Base-by-base conservation (phyloP, 441 rosid genomes). In the Francoa sonchifolia region DNA sequence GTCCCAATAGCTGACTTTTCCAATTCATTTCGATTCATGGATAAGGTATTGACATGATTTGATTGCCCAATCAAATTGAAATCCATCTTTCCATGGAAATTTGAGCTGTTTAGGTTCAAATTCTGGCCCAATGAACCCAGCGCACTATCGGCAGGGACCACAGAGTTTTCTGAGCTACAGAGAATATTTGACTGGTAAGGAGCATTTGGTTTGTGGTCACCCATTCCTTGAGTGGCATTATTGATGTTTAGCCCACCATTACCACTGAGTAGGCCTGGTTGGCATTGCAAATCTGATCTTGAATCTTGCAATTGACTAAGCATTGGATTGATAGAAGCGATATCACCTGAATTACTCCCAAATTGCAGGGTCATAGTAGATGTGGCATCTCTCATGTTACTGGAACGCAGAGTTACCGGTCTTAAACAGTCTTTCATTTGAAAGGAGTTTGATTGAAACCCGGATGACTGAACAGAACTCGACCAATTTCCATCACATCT, bases 401-500 rank as follows among this genome's bases (percentile, higher is more conserved):
- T 54, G 2, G 69, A 52, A 57, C 30, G 66, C 16, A 52, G 44
- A 34, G 43, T 42, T 30, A 68, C 25, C 57, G 42, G 69, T 40
- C 56, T 61, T 34, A 60, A 57, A 33, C 42, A 42, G 28, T 57
- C 66, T 46, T 29, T 50, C 31, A 58, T 15, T 3, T 61, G 29
- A 34, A 65, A 52, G 26, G 59, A 54, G 50, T 42, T 48, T 35
- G 66, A 48, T 35, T 54, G 69, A 19, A 50, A 18, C 15, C 52
- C 43, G 13, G 60, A 47, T 48, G 76, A 58, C 50, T 52, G 69
- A 34, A 55, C 68, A 50, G 67, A 31, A 53, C 54, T 60, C 27
- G 79, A 50, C 82, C 77, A 79, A 49, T 45, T 63, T 36, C 64
- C 71, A 30, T 33, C 51, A 44, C 58, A 66, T 49, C 62, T 57